These are phyloP conservation scores for Calonectria multiphialidica DNA, from an alignment of 2,329 filamentous ascomycete species.

Conservation along the genomic window DNA sequence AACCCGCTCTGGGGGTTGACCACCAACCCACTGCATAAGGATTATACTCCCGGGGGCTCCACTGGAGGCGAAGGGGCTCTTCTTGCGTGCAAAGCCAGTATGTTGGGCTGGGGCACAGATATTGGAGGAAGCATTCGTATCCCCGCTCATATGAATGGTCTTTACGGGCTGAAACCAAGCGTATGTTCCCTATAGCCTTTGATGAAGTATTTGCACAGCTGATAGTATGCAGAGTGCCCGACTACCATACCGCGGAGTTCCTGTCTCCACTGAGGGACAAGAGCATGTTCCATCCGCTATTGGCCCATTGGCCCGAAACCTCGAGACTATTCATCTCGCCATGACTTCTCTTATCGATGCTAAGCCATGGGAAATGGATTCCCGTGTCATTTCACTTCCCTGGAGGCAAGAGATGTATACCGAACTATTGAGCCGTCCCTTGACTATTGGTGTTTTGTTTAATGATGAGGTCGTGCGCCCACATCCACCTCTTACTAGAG, in stretches of 20 bases:
- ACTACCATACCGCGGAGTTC: conserved; percentile 68
- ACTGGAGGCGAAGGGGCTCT: conserved; percentile 40
- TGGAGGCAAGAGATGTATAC: conserved; percentile 63
- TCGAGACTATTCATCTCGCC: conserved; percentile 58
- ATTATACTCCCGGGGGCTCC: conserved; percentile 44
- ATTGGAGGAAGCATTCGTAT: conserved; percentile 45
- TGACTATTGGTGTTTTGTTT: conserved; percentile 62
- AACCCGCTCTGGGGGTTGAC: conserved; percentile 47
- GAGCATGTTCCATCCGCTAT: conserved; percentile 73
- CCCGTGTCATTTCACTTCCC: conserved; percentile 63
- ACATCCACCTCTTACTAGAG: conserved; percentile 65
- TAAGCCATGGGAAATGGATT: conserved; percentile 66
- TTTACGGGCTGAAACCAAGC: conserved; percentile 43
- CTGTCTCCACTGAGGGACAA: conserved; percentile 73
- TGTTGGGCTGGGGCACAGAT: conserved; percentile 42
- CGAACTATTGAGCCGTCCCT: conserved; percentile 53
- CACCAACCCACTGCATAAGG: conserved; percentile 30
- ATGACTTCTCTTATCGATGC: conserved; percentile 61
- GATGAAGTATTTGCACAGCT: neutral
- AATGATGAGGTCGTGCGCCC: conserved; percentile 67
- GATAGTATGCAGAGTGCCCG: conserved; percentile 60
- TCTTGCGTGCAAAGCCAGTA: conserved; percentile 31
- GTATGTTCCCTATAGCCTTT: conserved; percentile 24
- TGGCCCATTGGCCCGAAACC: conserved; percentile 66
- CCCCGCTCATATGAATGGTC: conserved; percentile 41